Base-by-base conservation (phyloP, 2,329 filamentous ascomycete species). In the Pseudocercospora musae region DNA sequence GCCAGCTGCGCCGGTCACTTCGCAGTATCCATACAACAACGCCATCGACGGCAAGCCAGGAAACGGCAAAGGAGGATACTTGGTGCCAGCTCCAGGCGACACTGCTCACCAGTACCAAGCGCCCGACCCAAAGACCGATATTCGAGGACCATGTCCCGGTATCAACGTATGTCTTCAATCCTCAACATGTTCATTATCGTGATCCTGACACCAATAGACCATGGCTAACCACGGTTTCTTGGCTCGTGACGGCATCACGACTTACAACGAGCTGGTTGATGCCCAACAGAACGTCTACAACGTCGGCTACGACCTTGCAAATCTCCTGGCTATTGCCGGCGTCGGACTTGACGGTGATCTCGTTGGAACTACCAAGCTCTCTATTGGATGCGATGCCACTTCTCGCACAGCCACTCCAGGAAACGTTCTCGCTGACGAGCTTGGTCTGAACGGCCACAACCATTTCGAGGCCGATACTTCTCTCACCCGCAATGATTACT, bases 261-360 rank as follows among this genome's bases (percentile, higher is more conserved):
- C 68, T 27, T 76, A 77, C 69, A 72, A 69, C 29, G 77, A 79
- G 66, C 71, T 78, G 10, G 73, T 78, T 18, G 75, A 78, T 59
- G 76, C 76, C 11, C 73, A 77, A 31, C 77, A 79, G 60, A 78
- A 79, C 52, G 59, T 79, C n/a, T 79, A 77, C 68, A 78, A 79
- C 37, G 72, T 78, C n/a, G 75, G 70, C 48, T 78, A 74, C 50
- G 76, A 77, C 62, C 69, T 78, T 13, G 73, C 77, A 8, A 70
- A 71, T 15, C 67, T 77, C 15, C 70, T 79, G 21, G 74, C 77
- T 18, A 57, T 62, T 33, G 63, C 57, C n/a, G 60, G 63, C 10
- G 54, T 65, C 8, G n/a, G 62, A 73, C 31, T 63, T 4, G 59
- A 58, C n/a, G 62, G 62, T 20, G 62, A 62, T 20, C 29, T 59